These are phyloP conservation scores for Royoungia palumana DNA, from an alignment of 768 basidiomycete species.

Conservation along the genomic window DNA sequence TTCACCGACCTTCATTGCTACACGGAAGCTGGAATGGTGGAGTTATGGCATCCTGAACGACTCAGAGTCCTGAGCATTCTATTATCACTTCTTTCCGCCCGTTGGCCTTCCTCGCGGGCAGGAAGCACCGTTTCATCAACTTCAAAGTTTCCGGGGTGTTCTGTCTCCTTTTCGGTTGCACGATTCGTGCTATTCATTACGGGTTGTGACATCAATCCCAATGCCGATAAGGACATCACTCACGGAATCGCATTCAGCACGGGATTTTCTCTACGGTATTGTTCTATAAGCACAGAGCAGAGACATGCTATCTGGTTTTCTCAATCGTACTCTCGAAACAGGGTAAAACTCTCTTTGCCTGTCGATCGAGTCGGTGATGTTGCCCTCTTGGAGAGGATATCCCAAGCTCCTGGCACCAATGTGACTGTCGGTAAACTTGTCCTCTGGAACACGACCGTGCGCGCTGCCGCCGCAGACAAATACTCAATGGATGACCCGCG, in stretches of 20 bases:
- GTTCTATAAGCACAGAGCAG: constrained; percentile 37
- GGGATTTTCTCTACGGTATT: constrained; percentile 53
- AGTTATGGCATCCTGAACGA: constrained; percentile 64
- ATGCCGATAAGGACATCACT: constrained; percentile 58
- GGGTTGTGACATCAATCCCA: constrained; percentile 77
- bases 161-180: constrained; percentile 54
- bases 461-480: constrained; percentile 61
- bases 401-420: constrained; percentile 31
- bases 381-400: constrained; percentile 38
- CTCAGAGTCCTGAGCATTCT: constrained; percentile 53
- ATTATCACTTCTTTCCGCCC: constrained; percentile 36
- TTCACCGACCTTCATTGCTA: constrained; percentile 46
- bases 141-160: constrained; percentile 51
- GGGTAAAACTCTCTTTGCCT: constrained; percentile 54
- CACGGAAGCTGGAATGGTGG: constrained; percentile 57
- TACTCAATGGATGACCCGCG: constrained; percentile 67
- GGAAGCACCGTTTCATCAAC: constrained; percentile 28
- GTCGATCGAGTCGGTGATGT: constrained; percentile 48
- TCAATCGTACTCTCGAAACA: constrained; percentile 38
- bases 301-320: constrained; percentile 13
- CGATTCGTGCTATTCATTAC: constrained; percentile 67
- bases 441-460: constrained; percentile 49
- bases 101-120: constrained; percentile 9
- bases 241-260: constrained; percentile 66
- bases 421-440: constrained; percentile 43